A percentile compares a stretch with the other conserved stretches of the same genome.
Evolutionary conservation across 2,329 filamentous ascomycete species (phyloP).

Genomic region (Aureobasidium uvarum): DNA sequence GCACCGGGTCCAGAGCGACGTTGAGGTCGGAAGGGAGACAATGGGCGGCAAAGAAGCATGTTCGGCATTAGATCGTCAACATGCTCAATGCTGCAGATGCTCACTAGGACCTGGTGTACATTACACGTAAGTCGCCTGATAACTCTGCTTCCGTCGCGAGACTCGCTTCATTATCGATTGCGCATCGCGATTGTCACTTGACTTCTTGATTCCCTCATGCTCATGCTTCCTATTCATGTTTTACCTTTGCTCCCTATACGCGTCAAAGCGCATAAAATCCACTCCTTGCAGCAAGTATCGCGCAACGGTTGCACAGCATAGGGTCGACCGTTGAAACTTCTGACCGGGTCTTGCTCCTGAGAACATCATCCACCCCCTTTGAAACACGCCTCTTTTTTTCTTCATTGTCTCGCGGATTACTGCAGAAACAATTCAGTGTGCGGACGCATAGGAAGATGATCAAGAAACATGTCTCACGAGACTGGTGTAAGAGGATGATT

Average conservation of each 20-base stretch:
- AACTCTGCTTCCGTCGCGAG: background rate
- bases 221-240: slow-evolving; percentile 12
- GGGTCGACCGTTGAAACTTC: slow-evolving; percentile 23
- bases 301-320: slow-evolving; percentile 26
- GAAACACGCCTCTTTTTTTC: slow-evolving; percentile 16
- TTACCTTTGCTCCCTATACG: slow-evolving; percentile 12
- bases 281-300: slow-evolving; percentile 18
- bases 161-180: slow-evolving; percentile 9
- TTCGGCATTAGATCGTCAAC: background rate
- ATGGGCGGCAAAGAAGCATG: background rate
- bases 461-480: background rate
- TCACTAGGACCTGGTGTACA: background rate
- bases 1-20: background rate
- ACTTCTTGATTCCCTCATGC: background rate
- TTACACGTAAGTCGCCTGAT: slow-evolving; percentile 13
- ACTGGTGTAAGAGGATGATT: background rate
- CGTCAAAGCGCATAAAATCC: slow-evolving; percentile 7
- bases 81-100: background rate
- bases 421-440: background rate
- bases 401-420: background rate
- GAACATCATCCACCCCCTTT: slow-evolving; percentile 18
- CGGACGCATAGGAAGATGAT: background rate
- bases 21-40: background rate
- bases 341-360: slow-evolving; percentile 24
- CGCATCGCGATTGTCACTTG: background rate